Evolutionary conservation across 495 filamentous ascomycete genomes (phyloP).

Genomic region (Tuber indicum): DNA sequence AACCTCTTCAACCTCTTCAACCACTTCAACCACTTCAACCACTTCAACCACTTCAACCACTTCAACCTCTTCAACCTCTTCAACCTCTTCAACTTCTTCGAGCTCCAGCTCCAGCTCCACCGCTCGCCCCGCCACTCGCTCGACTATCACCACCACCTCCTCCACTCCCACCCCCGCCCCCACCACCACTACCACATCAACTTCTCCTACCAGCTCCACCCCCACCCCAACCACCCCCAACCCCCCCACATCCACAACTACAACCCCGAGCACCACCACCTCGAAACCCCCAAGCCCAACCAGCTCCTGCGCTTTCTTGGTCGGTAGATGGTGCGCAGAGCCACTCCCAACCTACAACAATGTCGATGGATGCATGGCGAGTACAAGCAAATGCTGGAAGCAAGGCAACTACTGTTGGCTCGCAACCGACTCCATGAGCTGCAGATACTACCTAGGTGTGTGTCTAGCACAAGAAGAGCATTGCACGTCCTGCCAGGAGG

Average conservation of each 20-base stretch:
- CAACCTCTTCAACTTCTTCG: too few relatives aligned
- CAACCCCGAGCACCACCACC: constrained; percentile 12
- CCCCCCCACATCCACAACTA: constrained; percentile 14
- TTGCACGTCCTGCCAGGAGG: constrained; percentile 7
- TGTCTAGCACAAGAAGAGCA: constrained; percentile 23
- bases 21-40: constrained; percentile 8
- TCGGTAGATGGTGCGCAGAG: constrained; percentile 16
- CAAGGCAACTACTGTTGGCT: constrained; percentile 16
- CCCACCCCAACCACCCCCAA: neutral
- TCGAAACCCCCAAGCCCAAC: constrained; percentile 10
- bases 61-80: too few relatives aligned
- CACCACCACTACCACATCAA: constrained; percentile 42
- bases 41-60: neutral
- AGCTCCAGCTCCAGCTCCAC: constrained; percentile 13
- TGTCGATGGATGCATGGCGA: constrained; percentile 7
- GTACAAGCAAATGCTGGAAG: constrained; percentile 24
- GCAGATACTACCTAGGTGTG: neutral
- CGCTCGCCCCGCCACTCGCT: constrained; percentile 28
- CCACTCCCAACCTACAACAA: constrained; percentile 18
- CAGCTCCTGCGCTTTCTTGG: constrained; percentile 13
- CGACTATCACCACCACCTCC: constrained; percentile 36
- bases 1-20: constrained; percentile 3
- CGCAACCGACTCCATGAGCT: neutral
- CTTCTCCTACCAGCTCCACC: constrained; percentile 8
- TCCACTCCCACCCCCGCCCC: constrained; percentile 47